Base-by-base conservation (phyloP, 2,329 filamentous ascomycete species). In the Exophiala xenobiotica region DNA sequence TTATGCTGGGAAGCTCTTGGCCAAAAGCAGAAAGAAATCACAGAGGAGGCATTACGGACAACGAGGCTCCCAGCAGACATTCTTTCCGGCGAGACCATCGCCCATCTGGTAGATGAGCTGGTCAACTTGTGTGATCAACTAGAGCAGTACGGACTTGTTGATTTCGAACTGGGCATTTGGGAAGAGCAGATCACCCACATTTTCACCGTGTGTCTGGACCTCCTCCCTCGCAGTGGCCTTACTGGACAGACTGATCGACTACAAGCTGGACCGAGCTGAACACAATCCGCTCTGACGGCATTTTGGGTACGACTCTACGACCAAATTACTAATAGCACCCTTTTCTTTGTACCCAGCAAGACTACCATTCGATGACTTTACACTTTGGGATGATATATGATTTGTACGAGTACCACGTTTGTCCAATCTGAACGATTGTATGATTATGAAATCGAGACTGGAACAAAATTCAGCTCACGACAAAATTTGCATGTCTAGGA, bases 91-190 rank as follows among this genome's bases (percentile, higher is more conserved):
- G 84, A 87, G 2, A 79, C 77, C 19, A 76, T 97, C 42, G 83
- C 88, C 63, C 85, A 83, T 60, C 85, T 97, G 80, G 90, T 88
- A 9, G 85, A 86, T 48, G 87, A 95, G 63, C 71, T 99, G 23
- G 80, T 95, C 49, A 80, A 84, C 44, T 76, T 96, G 44, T 95
- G 91, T 67, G 90, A 97, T 67, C 81, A 81, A 44, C 81, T 97
- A 56, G 92, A 97, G 69, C 85, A 87, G 60, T 86, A 95, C 66
- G 93, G 93, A n/a, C 74, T 99, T 41, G 90, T 99, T 8, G 93
- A 99, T 72, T 99, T 97, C 68, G 87, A 97, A 65, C 95, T 96
- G 74, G 93, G 93, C 6, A 88, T 97, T 20, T 95, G 90, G 82
- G 93, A 97, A 70, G 91, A 97, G 66, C 84, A 88, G 65, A 96